Evolutionary conservation across 805 yeast species (phyloP).

Genomic region (Saccharomycopsis selenospora): DNA sequence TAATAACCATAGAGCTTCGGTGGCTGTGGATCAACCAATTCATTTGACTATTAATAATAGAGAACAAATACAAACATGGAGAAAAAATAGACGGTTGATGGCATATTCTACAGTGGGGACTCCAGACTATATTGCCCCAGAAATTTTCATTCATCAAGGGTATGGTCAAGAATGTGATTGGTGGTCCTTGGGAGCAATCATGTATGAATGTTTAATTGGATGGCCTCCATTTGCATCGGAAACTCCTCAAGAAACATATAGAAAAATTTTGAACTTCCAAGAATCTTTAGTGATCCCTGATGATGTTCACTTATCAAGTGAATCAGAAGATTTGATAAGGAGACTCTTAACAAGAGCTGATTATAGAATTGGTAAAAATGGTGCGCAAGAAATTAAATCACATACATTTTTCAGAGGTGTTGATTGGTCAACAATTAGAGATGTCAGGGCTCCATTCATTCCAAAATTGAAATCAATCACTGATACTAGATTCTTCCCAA

Average conservation of each 20-base stretch:
- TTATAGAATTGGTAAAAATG: conserved; percentile 39
- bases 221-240: conserved; percentile 48
- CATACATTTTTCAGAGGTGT: conserved; percentile 46
- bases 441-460: conserved; percentile 43
- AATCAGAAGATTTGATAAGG: conserved; percentile 40
- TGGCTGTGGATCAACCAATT: conserved; percentile 61
- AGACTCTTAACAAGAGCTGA: conserved; percentile 37
- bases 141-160: conserved; percentile 33
- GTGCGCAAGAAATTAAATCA: conserved; percentile 41
- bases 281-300: conserved; percentile 42
- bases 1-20: conserved; percentile 47
- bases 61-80: conserved; percentile 47
- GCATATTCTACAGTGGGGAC: conserved; percentile 44
- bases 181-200: conserved; percentile 47
- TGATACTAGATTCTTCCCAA: conserved; percentile 44
- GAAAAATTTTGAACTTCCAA: conserved; percentile 43
- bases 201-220: conserved; percentile 46
- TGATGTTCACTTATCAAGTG: conserved; percentile 40
- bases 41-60: conserved; percentile 40
- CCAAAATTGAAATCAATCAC: conserved; percentile 41
- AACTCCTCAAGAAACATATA: conserved; percentile 43
- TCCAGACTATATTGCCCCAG: conserved; percentile 22
- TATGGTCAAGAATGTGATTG: conserved; percentile 48
- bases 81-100: conserved; percentile 40
- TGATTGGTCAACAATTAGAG: conserved; percentile 42